phyloP scores from a whole-genome alignment of 1,139 yeast genomes.

The Candida sanyaensis region DNA sequence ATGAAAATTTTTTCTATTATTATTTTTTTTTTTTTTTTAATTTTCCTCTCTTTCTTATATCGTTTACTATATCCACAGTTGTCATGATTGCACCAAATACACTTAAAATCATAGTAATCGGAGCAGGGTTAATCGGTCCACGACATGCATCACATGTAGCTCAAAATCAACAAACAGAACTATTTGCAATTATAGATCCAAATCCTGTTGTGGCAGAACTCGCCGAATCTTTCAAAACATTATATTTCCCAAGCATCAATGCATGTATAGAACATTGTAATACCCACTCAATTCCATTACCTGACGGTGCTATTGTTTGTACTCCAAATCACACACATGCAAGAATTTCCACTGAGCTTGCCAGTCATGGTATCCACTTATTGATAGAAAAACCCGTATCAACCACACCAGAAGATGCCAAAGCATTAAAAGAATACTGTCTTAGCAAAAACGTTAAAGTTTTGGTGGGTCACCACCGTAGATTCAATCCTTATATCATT shows the following conservation, averaged over 20 bases:
- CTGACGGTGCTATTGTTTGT: slow-evolving; percentile 45
- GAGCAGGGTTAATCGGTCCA: slow-evolving; percentile 47
- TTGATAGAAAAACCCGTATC: slow-evolving; percentile 46
- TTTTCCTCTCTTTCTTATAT: neutral
- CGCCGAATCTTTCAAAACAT: slow-evolving; percentile 26
- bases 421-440: slow-evolving; percentile 31
- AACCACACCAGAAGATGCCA: slow-evolving; percentile 37
- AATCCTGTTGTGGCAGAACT: slow-evolving; percentile 23
- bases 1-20: neutral
- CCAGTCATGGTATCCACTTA: slow-evolving; percentile 36
- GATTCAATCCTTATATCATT: slow-evolving; percentile 45
- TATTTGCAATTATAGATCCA: slow-evolving; percentile 41
- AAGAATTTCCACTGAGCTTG: slow-evolving; percentile 33
- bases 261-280: slow-evolving; percentile 31
- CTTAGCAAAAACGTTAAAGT: slow-evolving; percentile 27
- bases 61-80: neutral
- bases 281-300: slow-evolving; percentile 23
- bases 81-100: slow-evolving; percentile 3
- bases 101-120: slow-evolving; percentile 25
- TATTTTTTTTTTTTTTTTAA: neutral
- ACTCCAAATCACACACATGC: slow-evolving; percentile 48
- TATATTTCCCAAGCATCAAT: slow-evolving; percentile 28
- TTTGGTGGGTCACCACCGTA: slow-evolving; percentile 46
- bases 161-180: slow-evolving; percentile 23
- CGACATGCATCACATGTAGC: slow-evolving; percentile 40